Base-by-base conservation (phyloP, 208 protist species). In the Leishmania lainsoni region DNA sequence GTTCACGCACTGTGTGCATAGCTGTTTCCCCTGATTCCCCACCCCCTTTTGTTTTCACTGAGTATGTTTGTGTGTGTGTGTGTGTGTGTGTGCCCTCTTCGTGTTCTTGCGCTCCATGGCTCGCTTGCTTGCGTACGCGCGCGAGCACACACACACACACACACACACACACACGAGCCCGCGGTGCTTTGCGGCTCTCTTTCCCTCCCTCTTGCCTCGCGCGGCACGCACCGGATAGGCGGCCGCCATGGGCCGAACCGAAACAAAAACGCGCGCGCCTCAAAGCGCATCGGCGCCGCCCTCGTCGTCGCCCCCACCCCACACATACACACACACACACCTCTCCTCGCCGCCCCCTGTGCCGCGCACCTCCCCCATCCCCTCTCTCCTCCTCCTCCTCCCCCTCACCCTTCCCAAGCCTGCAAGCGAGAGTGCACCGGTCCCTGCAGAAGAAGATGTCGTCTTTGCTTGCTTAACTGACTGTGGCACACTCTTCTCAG, bases 81-180 rank as follows among this genome's bases (percentile, higher is more conserved):
- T 68, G 68, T 58, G 70, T n/a, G 70, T 58, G 70, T 58, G 70
- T 75, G 42, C 58, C 20, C 17, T 56, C 9, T 17, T 39, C n/a
- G n/a, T 26, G 45, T 52, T 39, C 68, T 72, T n/a, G 12, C 68
- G 8, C 20, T 72, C 42, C 8, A n/a, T 72, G 35, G 39, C 32
- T 72, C 42, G 39, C 35, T 6, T 72, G 39, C 12, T 39, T 42
- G 29, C 20, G 12, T 48, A 35, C 35, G 35, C 35, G 35, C 35
- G 35, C 35, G 35, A 35, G 35, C 35, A 35, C 35, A 35, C 35
- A 35, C 35, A 0, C 35, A 0, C 35, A 35, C 35, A 35, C 35
- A 35, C 35, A 35, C 35, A 35, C 35, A 0, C 35, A 0, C 35
- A 35, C 35, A 35, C 35, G 35, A 35, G 35, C 35, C 35, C 35